Percentiles rank a stretch among this genome's conserved stretches.
Evolutionary conservation across 305 asterid species (phyloP).

Genomic region (Withania somnifera): DNA sequence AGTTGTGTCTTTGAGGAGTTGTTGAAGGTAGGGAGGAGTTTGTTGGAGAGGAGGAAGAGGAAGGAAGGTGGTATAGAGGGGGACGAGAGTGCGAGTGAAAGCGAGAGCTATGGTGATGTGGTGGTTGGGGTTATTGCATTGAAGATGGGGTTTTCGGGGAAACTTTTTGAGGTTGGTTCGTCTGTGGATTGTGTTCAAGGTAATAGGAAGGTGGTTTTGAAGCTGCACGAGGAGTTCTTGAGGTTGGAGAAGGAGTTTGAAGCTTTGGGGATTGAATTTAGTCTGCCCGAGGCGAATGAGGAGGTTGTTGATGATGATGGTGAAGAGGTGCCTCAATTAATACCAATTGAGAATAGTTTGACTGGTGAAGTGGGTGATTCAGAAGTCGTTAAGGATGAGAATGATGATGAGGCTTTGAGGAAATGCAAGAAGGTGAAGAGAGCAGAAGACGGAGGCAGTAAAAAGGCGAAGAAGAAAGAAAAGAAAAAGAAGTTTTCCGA

Average conservation of each 20-base stretch:
- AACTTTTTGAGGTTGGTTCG: slow-evolving; percentile 57
- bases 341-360: slow-evolving; percentile 41
- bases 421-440: slow-evolving; percentile 45
- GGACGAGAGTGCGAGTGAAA: slow-evolving; percentile 1
- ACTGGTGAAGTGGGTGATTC: slow-evolving; percentile 6
- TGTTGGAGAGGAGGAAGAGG: slow-evolving; percentile 31
- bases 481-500: neutral
- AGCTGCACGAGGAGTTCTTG: slow-evolving; percentile 63
- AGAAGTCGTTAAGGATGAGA: slow-evolving; percentile 13
- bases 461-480: slow-evolving; percentile 28
- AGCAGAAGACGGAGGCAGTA: slow-evolving; percentile 27
- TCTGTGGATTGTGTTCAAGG: slow-evolving; percentile 58
- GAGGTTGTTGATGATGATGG: slow-evolving; percentile 10
- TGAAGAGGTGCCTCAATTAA: slow-evolving; percentile 58
- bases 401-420: slow-evolving; percentile 12
- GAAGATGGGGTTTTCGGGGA: slow-evolving; percentile 51
- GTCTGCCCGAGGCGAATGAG: slow-evolving; percentile 25
- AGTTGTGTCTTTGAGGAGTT: slow-evolving; percentile 60
- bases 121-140: slow-evolving; percentile 56
- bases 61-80: slow-evolving; percentile 21
- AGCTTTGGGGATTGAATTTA: slow-evolving; percentile 44
- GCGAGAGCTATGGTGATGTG: slow-evolving; percentile 33
- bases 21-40: slow-evolving; percentile 34
- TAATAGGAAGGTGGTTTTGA: slow-evolving; percentile 66
- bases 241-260: slow-evolving; percentile 72